Evolutionary conservation across 2,329 filamentous ascomycete species (phyloP).

Genomic region (Sporothrix schenckii): DNA sequence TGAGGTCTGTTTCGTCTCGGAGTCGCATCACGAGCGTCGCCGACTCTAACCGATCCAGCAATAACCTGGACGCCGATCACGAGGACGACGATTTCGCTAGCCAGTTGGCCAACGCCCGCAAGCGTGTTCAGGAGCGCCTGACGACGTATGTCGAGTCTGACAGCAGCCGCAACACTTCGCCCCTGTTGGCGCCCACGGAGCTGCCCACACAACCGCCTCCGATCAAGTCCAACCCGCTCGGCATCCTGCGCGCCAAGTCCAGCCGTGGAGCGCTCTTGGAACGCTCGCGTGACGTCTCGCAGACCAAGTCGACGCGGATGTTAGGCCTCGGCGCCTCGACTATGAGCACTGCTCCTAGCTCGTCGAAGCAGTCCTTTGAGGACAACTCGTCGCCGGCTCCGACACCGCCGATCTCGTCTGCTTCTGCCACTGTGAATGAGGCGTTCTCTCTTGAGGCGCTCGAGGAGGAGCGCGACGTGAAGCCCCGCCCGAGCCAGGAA

Average conservation of each 20-base stretch:
- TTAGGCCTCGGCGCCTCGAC: conserved; percentile 57
- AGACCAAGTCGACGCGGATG: conserved; percentile 63
- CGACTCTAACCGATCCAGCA: conserved; percentile 32
- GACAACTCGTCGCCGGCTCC: conserved; percentile 34
- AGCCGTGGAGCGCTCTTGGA: conserved; percentile 68
- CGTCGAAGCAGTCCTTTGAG: conserved; percentile 46
- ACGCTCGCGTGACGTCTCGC: conserved; percentile 46
- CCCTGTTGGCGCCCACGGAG: conserved; percentile 45
- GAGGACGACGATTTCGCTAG: conserved; percentile 72
- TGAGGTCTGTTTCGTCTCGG: conserved; percentile 58
- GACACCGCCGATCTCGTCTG: background rate
- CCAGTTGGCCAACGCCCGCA: conserved; percentile 70
- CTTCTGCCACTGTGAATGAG: background rate
- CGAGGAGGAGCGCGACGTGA: conserved; percentile 37
- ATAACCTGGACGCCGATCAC: conserved; percentile 48
- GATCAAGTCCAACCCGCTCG: conserved; percentile 60
- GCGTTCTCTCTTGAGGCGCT: conserved; percentile 21
- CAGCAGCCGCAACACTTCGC: conserved; percentile 51
- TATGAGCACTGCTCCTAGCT: conserved; percentile 48
- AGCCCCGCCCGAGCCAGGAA: background rate
- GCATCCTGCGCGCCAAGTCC: conserved; percentile 66
- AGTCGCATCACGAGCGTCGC: conserved; percentile 51
- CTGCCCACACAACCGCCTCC: conserved; percentile 42
- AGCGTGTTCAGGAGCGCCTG: conserved; percentile 72
- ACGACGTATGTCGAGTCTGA: conserved; percentile 70